Evolutionary conservation across 2,329 filamentous ascomycete species (phyloP), one percentile per base, ranked within the genome.

Genomic region (Penicillium brevicompactum): DNA sequence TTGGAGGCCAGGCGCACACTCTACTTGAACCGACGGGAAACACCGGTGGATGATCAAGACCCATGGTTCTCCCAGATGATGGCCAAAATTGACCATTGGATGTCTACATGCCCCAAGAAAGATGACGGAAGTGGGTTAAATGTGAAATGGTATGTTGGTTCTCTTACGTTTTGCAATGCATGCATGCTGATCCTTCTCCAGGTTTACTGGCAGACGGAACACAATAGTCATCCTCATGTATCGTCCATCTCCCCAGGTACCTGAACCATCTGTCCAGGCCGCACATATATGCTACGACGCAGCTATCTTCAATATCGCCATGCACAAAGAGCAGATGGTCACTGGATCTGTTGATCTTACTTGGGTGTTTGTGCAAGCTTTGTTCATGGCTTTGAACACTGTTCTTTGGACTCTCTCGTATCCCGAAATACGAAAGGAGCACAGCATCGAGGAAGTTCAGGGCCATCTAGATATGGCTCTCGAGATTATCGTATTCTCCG

Each of bases 371-470:
- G 85, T 96, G 1, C 83, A 96, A 55, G 87, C 89, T 18, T 83
- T 97, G 40, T 97, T 95, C 76, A 94, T 95, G 86, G 87, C 90
- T 4, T 83, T 97, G 54, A 97, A 96, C 69, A 92, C 91, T 5
- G 84, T 97, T 47, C 82, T 99, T 1, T 99, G 94, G 94, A 86
- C 90, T 1, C 83, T 96, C 7, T 96, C 92, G 1, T 97, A 96
- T 68, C 83, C 88, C 3, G 89, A 93, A 61, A 87, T 97, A 22
- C 87, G 94, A 44, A 83, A 84, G 51, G 79, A 84, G 16, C 88
- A 96, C 69, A 72, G 82, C 4, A 85, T 87, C 18, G 86, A 91
- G 43, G 88, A 94, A 60, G 88, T 96, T 0, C 87, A 93, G 67
- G 80, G 84, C 24, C 83, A 94, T 62, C 82, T 96, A 42, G 82